Evolutionary conservation across 176 grass and related monocot genomes (phyloP).

Genomic region (Cocos nucifera): DNA sequence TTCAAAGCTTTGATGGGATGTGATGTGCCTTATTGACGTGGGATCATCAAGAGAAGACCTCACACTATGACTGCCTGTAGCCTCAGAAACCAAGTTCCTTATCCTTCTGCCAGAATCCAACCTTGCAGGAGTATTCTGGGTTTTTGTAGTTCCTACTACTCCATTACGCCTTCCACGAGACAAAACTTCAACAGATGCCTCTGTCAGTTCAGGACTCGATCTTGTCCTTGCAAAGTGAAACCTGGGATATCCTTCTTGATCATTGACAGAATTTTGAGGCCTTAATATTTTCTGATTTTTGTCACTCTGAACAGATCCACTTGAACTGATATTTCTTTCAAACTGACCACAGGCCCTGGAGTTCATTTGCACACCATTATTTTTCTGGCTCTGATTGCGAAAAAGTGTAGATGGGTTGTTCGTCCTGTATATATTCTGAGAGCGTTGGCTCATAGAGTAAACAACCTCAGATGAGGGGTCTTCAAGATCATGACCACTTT

Average conservation of each 20-base stretch:
- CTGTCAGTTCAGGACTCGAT: constrained; percentile 82
- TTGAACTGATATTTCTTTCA: constrained; percentile 49
- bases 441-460: constrained; percentile 28
- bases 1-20: constrained; percentile 41
- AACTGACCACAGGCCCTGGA: constrained; percentile 44
- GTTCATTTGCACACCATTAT: constrained; percentile 24
- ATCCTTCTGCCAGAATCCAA: constrained; percentile 48
- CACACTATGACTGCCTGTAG: constrained; percentile 35
- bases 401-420: constrained; percentile 24
- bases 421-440: constrained; percentile 17
- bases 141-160: constrained; percentile 35
- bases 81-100: constrained; percentile 41
- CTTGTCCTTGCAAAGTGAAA: constrained; percentile 68
- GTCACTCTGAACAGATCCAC: constrained; percentile 41
- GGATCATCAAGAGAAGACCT: constrained; percentile 62
- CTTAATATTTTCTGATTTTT: constrained; percentile 44
- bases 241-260: constrained; percentile 40
- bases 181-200: constrained; percentile 49
- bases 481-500: constrained; percentile 30
- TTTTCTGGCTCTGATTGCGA: constrained; percentile 38
- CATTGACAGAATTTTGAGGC: constrained; percentile 25
- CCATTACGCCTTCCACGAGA: constrained; percentile 30
- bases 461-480: constrained; percentile 26
- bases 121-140: constrained; percentile 11
- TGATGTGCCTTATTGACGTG: constrained; percentile 34